phyloP scores from a whole-genome alignment of 2,329 filamentous ascomycete genomes.

The Colletotrichum somersetense region DNA sequence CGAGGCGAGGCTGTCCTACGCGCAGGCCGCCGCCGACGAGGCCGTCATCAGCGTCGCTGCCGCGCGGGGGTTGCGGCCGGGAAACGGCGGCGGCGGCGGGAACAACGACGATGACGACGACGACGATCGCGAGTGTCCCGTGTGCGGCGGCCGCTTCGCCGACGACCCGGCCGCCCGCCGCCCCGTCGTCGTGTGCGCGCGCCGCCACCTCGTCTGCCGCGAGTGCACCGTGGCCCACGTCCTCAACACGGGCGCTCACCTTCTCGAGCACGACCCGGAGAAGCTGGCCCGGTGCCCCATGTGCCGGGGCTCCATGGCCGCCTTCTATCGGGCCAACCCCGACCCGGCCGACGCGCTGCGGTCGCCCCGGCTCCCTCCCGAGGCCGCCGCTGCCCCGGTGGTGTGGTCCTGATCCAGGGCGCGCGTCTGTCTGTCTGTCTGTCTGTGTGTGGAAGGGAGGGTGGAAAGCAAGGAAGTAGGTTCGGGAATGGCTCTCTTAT shows the following conservation, averaged over 20 bases:
- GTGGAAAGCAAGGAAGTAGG: neutral
- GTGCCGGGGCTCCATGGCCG: slow-evolving; percentile 7
- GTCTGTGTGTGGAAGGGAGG: too few relatives aligned
- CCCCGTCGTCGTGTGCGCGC: slow-evolving; percentile 13
- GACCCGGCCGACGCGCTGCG: slow-evolving; percentile 3
- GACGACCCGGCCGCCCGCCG: slow-evolving; percentile 9
- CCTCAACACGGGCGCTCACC: neutral
- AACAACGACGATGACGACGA: neutral
- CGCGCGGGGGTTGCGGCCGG: neutral
- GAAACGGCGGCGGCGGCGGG: neutral
- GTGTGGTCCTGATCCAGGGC: neutral
- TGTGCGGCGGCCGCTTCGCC: slow-evolving; percentile 4
- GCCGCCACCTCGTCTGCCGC: slow-evolving; percentile 11
- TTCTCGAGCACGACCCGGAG: slow-evolving; percentile 7
- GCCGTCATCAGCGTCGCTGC: neutral
- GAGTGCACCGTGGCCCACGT: slow-evolving; percentile 1
- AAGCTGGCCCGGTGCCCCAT: slow-evolving; percentile 6
- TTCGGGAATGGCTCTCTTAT: neutral
- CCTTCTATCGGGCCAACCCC: neutral
- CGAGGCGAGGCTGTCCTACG: neutral
- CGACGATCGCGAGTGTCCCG: neutral
- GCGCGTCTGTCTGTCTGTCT: too few relatives aligned
- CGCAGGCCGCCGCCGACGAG: slow-evolving; percentile 2
- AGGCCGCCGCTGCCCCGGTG: neutral
- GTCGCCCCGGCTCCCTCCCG: neutral